These are phyloP conservation scores for Schizosaccharomyces cryophilus DNA, from an alignment of 805 yeast species.

Conservation along the genomic window DNA sequence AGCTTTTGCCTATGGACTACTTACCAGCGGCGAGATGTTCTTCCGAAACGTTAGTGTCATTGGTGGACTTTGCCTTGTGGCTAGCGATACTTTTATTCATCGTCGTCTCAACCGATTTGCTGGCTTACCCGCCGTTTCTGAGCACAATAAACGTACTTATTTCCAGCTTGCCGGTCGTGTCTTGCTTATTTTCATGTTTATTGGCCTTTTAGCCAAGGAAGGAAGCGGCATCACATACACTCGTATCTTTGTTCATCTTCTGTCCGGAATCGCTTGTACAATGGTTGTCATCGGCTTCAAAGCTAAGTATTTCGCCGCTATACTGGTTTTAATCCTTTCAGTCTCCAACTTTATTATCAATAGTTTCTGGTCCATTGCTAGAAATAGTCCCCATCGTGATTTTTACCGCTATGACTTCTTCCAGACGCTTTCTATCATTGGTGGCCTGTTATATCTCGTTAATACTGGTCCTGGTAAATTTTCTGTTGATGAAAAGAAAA, in stretches of 20 bases:
- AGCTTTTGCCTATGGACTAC: conserved; percentile 69
- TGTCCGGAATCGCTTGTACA: conserved; percentile 46
- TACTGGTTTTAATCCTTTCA: conserved; percentile 39
- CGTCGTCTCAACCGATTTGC: neutral
- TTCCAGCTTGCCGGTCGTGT: conserved; percentile 70
- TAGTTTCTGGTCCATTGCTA: conserved; percentile 50
- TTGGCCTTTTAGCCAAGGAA: conserved; percentile 48
- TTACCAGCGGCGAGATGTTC: conserved; percentile 58
- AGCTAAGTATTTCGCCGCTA: conserved; percentile 64
- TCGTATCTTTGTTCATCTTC: conserved; percentile 35
- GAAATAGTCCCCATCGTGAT: conserved; percentile 58
- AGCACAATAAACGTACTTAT: conserved; percentile 53
- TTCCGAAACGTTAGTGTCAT: conserved; percentile 70
- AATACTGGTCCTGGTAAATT: conserved; percentile 92
- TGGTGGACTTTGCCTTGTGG: conserved; percentile 74
- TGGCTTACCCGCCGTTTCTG: conserved; percentile 16
- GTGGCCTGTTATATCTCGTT: conserved; percentile 73
- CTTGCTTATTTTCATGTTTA: conserved; percentile 57
- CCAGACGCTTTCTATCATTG: conserved; percentile 84
- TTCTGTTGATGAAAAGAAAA: conserved; percentile 85
- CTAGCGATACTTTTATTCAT: conserved; percentile 63
- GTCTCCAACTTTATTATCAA: conserved; percentile 57
- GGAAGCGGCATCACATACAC: conserved; percentile 34
- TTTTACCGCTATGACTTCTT: conserved; percentile 69
- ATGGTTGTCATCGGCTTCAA: conserved; percentile 79